Evolutionary conservation across 2,329 filamentous ascomycete genomes (phyloP).

Genomic region (Coleophoma cylindrospora): DNA sequence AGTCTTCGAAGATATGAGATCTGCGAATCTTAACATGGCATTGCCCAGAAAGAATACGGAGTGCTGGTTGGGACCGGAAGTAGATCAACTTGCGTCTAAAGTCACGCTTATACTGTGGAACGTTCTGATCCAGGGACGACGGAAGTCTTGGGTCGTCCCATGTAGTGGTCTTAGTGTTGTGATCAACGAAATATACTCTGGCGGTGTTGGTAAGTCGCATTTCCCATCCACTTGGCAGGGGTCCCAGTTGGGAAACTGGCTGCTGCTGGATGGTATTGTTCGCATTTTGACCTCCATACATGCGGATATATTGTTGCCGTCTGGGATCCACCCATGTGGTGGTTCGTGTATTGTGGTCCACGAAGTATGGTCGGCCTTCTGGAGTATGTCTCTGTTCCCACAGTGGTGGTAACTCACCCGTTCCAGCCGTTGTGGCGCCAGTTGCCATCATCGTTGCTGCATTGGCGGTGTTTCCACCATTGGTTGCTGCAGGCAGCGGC

Average conservation of each 20-base stretch:
- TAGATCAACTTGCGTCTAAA: constrained; percentile 98
- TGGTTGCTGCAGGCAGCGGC: constrained; percentile 42
- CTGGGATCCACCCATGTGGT: constrained; percentile 98
- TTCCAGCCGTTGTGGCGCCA: constrained; percentile 88
- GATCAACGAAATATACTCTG: constrained; percentile 96
- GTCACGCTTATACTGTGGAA: constrained; percentile 98
- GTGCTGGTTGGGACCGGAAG: constrained; percentile 94
- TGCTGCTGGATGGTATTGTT: constrained; percentile 93
- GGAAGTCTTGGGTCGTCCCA: constrained; percentile 97
- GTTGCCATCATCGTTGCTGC: constrained; percentile 88
- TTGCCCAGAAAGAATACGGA: constrained; percentile 92
- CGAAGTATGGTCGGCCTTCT: constrained; percentile 92
- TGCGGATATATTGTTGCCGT: constrained; percentile 95
- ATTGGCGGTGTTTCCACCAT: constrained; percentile 36
- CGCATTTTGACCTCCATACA: constrained; percentile 88
- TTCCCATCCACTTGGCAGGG: constrained; percentile 95
- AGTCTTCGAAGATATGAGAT: constrained; percentile 97
- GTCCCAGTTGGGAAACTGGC: constrained; percentile 92
- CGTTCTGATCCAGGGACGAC: constrained; percentile 94
- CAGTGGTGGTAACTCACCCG: constrained; percentile 87
- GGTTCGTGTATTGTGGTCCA: constrained; percentile 96
- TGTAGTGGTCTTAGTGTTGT: constrained; percentile 99
- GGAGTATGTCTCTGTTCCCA: constrained; percentile 97
- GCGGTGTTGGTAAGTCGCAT: constrained; percentile 99
- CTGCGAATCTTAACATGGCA: constrained; percentile 97